phyloP scores from a whole-genome alignment of 805 yeast genomes.

The Candida taoyuanica region DNA sequence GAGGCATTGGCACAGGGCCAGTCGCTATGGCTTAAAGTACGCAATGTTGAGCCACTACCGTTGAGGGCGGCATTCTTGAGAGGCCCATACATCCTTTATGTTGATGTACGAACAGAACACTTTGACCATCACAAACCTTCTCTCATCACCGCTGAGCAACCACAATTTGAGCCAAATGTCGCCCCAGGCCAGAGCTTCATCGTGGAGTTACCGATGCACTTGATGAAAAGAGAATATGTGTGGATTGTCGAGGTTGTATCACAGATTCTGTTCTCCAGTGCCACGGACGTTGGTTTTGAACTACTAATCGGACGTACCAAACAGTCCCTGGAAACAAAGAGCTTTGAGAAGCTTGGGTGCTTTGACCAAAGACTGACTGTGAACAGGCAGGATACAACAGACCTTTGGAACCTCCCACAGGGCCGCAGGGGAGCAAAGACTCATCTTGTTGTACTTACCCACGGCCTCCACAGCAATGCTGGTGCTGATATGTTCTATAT shows the following conservation, averaged over 20 bases:
- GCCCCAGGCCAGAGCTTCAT: constrained; percentile 61
- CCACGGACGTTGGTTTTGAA: constrained; percentile 60
- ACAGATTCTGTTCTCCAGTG: constrained; percentile 63
- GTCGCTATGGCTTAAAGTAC: constrained; percentile 51
- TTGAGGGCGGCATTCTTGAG: constrained; percentile 67
- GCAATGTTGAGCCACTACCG: constrained; percentile 56
- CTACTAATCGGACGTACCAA: constrained; percentile 44
- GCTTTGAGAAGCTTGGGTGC: constrained; percentile 30
- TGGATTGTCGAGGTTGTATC: constrained; percentile 73
- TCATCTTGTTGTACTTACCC: constrained; percentile 69
- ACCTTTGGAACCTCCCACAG: constrained; percentile 65
- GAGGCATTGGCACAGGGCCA: constrained; percentile 26
- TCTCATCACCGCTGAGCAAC: constrained; percentile 74
- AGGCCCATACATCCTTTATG: constrained; percentile 74
- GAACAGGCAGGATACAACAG: constrained; percentile 50
- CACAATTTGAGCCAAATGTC: constrained; percentile 65
- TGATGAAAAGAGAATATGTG: constrained; percentile 48
- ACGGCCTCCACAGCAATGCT: constrained; percentile 75
- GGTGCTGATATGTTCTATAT: constrained; percentile 71
- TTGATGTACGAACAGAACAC: constrained; percentile 56
- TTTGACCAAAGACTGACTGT: constrained; percentile 39
- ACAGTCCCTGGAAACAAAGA: constrained; percentile 20
- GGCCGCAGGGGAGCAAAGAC: constrained; percentile 40
- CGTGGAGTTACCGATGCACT: constrained; percentile 61
- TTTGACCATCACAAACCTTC: constrained; percentile 46